Conservation (phyloP, 140 eudicot species). For the Anethum foeniculum region DNA sequence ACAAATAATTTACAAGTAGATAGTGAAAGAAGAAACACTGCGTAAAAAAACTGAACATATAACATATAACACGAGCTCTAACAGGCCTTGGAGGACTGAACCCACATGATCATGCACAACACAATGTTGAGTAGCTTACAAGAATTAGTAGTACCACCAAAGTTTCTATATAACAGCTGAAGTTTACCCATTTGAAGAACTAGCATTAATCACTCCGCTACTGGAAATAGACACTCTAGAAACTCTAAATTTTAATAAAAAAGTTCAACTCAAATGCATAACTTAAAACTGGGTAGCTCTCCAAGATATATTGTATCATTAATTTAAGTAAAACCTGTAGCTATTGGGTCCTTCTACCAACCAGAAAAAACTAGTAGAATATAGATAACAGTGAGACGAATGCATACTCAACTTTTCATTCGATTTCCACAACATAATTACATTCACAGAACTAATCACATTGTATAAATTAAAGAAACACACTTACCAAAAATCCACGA, state of each 20-base stretch:
- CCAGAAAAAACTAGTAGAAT: background rate
- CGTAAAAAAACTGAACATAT: background rate
- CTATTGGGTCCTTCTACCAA: background rate
- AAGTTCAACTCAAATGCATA: background rate
- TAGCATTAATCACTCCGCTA: background rate
- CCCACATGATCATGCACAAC: too few species aligned
- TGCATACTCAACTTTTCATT: background rate
- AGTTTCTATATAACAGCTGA: background rate
- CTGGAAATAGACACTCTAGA: background rate
- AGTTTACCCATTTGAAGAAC: background rate
- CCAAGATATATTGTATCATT: background rate
- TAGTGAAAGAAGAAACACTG: background rate
- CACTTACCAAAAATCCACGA: slow-evolving; percentile 77
- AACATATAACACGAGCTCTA: background rate
- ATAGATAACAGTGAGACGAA: too few species aligned
- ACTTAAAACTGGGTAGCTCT: background rate
- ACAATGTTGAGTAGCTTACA: background rate
- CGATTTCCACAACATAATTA: background rate
- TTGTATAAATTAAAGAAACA: background rate
- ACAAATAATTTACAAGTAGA: background rate
- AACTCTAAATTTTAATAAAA: background rate
- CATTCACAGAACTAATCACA: background rate
- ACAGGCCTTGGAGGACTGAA: too few species aligned
- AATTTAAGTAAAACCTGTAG: background rate
- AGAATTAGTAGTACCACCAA: background rate